Conservation (phyloP, 805 yeast species). For the Candida berthetii region DNA sequence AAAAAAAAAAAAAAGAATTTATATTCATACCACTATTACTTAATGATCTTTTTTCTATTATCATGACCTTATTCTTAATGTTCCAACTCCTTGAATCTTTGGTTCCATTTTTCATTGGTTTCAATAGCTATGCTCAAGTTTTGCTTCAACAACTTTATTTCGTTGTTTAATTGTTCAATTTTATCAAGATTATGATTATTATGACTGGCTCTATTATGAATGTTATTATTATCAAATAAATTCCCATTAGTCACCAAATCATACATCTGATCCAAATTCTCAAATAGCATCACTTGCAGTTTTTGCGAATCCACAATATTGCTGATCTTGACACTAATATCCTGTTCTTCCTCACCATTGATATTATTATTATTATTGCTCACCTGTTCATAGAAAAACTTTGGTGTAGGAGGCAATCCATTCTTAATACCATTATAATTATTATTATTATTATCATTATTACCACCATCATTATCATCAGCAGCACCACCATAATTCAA, state of each 20-base stretch:
- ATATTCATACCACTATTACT: no score
- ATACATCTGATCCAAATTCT: constrained; percentile 11
- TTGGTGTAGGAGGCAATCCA: constrained; percentile 12
- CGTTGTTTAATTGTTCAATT: background rate
- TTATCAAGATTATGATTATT: constrained; percentile 1
- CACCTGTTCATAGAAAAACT: constrained; percentile 5
- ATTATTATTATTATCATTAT: no score
- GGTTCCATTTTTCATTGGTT: constrained; percentile 21
- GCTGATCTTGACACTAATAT: constrained; percentile 2
- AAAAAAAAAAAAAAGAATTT: no score
- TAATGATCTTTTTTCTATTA: no score
- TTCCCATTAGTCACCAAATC: constrained; percentile 7
- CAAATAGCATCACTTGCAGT: constrained; percentile 4
- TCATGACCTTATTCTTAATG: background rate
- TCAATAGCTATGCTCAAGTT: constrained; percentile 16
- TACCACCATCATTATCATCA: background rate
- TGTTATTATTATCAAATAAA: background rate
- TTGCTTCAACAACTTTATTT: constrained; percentile 5
- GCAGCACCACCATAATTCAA: background rate
- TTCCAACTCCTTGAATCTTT: constrained; percentile 5
- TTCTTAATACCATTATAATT: background rate
- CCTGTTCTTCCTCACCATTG: background rate
- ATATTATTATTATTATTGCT: background rate
- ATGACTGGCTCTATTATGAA: background rate
- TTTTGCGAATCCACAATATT: constrained; percentile 5